Evolutionary conservation across 1,284 basidiomycete genomes (phyloP), one percentile per base, ranked within the genome.

Genomic region (Neotropicomus parvogracilis): DNA sequence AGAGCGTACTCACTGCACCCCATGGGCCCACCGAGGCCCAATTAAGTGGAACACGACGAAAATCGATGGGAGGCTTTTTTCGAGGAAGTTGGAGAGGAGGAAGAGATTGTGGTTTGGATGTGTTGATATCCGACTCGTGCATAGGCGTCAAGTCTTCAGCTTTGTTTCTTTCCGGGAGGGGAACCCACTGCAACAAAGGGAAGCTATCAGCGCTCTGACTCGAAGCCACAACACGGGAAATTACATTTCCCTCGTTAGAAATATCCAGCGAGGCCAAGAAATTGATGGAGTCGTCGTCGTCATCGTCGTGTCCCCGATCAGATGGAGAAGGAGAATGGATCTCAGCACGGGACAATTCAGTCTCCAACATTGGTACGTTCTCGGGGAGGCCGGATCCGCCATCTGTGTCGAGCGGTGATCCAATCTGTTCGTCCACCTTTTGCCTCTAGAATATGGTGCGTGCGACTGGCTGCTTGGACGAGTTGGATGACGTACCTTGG

Each of bases 141-240:
- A 41, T 43, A 3, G 61, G 62, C 1, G 65, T 65, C 48, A 66
- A 49, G 36, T 66, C 60, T 52, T 68, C 63, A 16, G 65, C 66
- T 40, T 54, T 65, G 26, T 69, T 67, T 33, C 60, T 49, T 32
- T 53, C 50, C 0, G 66, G 64, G 8, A 52, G 27, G 16, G 62
- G 52, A 20, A 48, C 38, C 63, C 63, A 65, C 63, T 64, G 42
- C 3, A 39, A 38, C 19, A 35, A 46, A 33, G 44, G 12, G 36
- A 13, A 11, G 8, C 7, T 1, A 28, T 64, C 38, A 63, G 49
- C 3, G 17, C 9, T 17, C 10, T 17, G 4, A 40, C 8, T 17
- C 6, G 7, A 43, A 26, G 24, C 3, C 4, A 21, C 14, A 24
- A 34, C 7, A 35, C 0, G 37, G 12, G 55, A 36, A 44, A 27